Conservation (phyloP, 768 basidiomycete species). For the Punctularia strigosozonata region DNA sequence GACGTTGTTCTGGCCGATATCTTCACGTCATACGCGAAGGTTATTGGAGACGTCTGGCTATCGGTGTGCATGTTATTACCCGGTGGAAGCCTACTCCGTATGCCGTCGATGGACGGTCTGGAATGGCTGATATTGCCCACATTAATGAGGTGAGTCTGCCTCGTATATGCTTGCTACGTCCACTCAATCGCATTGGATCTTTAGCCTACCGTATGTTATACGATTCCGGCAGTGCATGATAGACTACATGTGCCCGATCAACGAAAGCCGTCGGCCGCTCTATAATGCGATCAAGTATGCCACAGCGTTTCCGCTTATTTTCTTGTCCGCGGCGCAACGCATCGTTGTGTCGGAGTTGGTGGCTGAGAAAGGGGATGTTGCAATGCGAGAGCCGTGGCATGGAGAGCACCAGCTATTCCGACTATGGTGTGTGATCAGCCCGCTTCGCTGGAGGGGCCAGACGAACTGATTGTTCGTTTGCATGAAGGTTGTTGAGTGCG, state of each 20-base stretch:
- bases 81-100: constrained; percentile 59
- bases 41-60: constrained; percentile 89
- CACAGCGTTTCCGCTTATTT: constrained; percentile 92
- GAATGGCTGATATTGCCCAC: constrained; percentile 68
- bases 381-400: constrained; percentile 44
- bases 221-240: constrained; percentile 91
- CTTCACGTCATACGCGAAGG: constrained; percentile 93
- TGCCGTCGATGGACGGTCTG: constrained; percentile 52
- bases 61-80: constrained; percentile 80
- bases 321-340: constrained; percentile 84
- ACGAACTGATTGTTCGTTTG: neutral
- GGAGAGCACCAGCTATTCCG: constrained; percentile 72
- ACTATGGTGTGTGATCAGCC: constrained; percentile 50
- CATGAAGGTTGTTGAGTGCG: constrained; percentile 67
- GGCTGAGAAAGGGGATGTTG: constrained; percentile 32
- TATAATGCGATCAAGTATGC: constrained; percentile 95
- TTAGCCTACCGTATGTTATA: constrained; percentile 78
- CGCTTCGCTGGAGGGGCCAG: neutral
- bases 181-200: constrained; percentile 3
- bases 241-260: constrained; percentile 59
- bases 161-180: neutral
- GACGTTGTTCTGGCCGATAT: constrained; percentile 94
- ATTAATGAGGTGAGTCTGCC: constrained; percentile 66
- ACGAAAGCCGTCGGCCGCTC: constrained; percentile 60
- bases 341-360: constrained; percentile 51